Conservation (phyloP, 2,329 filamentous ascomycete species). For the Colletotrichum cereale region DNA sequence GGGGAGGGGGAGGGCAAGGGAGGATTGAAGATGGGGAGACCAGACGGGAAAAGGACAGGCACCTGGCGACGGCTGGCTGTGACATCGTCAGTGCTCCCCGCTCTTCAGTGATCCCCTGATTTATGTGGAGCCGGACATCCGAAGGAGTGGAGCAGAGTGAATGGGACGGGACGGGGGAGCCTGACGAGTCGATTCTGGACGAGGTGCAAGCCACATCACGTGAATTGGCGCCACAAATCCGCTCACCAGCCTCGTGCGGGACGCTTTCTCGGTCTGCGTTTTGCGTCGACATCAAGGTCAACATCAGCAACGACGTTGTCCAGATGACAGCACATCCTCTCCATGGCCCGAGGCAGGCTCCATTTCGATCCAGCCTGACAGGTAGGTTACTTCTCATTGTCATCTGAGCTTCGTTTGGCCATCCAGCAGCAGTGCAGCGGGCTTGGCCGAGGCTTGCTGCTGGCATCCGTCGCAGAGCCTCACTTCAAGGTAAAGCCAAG, state of each 20-base stretch:
- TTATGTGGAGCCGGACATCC: slow-evolving; percentile 10
- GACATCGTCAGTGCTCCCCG: not conserved
- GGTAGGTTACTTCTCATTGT: not conserved
- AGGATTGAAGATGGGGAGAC: not conserved
- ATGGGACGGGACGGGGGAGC: not conserved
- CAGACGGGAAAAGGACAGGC: not conserved
- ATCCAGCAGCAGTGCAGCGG: slow-evolving; percentile 4
- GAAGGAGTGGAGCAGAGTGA: not conserved
- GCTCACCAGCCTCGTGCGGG: slow-evolving; percentile 38
- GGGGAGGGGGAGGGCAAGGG: not conserved
- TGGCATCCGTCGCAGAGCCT: slow-evolving; percentile 38
- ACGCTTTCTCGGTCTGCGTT: slow-evolving; percentile 39
- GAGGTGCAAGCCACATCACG: slow-evolving; percentile 28
- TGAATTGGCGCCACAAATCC: slow-evolving; percentile 9
- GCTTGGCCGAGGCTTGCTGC: slow-evolving; percentile 27
- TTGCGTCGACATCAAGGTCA: slow-evolving; percentile 39
- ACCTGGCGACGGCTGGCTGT: not conserved
- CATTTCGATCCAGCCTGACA: not conserved
- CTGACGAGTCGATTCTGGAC: not conserved
- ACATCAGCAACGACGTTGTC: slow-evolving; percentile 31
- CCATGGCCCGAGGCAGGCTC: slow-evolving; percentile 20
- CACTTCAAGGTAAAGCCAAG: slow-evolving; percentile 36
- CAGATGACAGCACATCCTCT: slow-evolving; percentile 30
- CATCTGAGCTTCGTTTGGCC: not conserved
- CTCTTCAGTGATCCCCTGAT: not conserved